Evolutionary conservation across 2,329 filamentous ascomycete species (phyloP).

Genomic region (Ascochyta viciae-villosae): DNA sequence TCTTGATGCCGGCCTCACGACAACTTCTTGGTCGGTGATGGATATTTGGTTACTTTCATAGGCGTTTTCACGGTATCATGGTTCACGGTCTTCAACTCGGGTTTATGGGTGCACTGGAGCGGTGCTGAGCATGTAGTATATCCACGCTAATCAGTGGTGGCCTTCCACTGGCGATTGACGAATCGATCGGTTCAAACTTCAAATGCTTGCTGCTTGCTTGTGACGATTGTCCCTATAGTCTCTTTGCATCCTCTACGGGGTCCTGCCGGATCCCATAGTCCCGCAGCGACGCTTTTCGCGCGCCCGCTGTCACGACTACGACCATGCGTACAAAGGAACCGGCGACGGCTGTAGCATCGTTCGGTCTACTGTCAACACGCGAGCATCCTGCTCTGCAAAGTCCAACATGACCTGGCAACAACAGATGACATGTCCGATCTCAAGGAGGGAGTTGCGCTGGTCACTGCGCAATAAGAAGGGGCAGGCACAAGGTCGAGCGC

Average conservation of each 20-base stretch:
- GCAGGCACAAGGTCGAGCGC: background rate
- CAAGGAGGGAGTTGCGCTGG: slow-evolving; percentile 52
- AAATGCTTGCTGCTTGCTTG: slow-evolving; percentile 8
- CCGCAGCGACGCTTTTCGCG: slow-evolving; percentile 17
- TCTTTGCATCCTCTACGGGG: background rate
- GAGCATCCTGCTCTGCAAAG: background rate
- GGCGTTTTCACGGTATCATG: slow-evolving; percentile 47
- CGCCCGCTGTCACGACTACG: slow-evolving; percentile 6
- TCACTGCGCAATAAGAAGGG: slow-evolving; percentile 8
- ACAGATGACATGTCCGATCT: slow-evolving; percentile 64
- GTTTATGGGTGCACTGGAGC: slow-evolving; percentile 46
- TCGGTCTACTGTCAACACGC: background rate
- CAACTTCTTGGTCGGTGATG: slow-evolving; percentile 34
- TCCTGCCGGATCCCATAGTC: slow-evolving; percentile 3
- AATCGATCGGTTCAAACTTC: slow-evolving; percentile 44
- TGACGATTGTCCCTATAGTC: slow-evolving; percentile 1
- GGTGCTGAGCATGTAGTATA: slow-evolving; percentile 51
- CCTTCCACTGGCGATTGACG: slow-evolving; percentile 41
- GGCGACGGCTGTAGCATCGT: background rate
- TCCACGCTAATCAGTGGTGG: slow-evolving; percentile 45
- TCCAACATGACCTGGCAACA: slow-evolving; percentile 47
- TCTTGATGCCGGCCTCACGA: slow-evolving; percentile 33
- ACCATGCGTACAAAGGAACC: slow-evolving; percentile 9
- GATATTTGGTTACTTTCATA: slow-evolving; percentile 36
- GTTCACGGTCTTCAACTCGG: slow-evolving; percentile 47